Evolutionary conservation across 202 grass and related monocot species (phyloP).

Genomic region (Alloteropsis angusta): DNA sequence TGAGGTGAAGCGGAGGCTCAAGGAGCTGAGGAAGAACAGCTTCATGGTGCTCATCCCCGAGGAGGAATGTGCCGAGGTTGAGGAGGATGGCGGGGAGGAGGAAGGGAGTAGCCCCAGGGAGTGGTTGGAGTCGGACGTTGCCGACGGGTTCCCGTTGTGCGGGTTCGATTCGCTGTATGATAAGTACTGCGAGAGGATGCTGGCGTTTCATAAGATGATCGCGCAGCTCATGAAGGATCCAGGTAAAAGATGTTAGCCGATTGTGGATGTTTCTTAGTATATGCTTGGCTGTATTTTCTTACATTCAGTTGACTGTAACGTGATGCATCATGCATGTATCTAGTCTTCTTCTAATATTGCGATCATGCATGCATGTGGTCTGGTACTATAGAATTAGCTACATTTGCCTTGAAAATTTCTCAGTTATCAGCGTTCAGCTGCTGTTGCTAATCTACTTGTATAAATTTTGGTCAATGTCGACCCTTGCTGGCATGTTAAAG

Average conservation of each 20-base stretch:
- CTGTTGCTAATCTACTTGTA: not conserved
- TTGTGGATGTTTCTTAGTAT: not conserved
- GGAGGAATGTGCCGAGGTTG: constrained; percentile 51
- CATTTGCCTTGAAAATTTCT: not conserved
- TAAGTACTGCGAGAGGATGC: constrained; percentile 78
- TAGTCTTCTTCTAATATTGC: not conserved
- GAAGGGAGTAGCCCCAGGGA: constrained; percentile 39
- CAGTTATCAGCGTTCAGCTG: not conserved
- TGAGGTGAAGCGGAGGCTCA: constrained; percentile 86
- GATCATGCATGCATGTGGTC: not conserved
- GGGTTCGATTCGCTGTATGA: constrained; percentile 70
- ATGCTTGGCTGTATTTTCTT: not conserved
- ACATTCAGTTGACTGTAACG: not conserved
- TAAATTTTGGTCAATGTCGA: not conserved
- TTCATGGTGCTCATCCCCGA: constrained; percentile 91
- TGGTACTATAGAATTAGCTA: not conserved
- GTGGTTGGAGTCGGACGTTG: constrained; percentile 48
- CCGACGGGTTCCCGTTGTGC: constrained; percentile 30
- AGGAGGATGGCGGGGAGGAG: constrained; percentile 47
- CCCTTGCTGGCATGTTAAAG: not conserved
- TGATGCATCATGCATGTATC: not conserved
- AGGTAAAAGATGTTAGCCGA: constrained; percentile 25
- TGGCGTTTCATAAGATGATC: constrained; percentile 64
- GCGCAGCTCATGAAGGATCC: constrained; percentile 47
- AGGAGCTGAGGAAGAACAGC: constrained; percentile 74